Conservation (phyloP, 129 eudicot genomes). For the Helianthus annuus region HanXRQr2.0-SUNRISE NC_035442.2:130117429-130117928, state of each 20-base stretch:
- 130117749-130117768: too few relatives aligned
- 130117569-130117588: constrained; percentile 25
- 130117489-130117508: constrained; percentile 30
- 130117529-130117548: constrained; percentile 41
- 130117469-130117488: constrained; percentile 34
- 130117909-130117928: too few relatives aligned
- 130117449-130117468: constrained; percentile 21
- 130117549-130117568: constrained; percentile 27
- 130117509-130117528: constrained; percentile 29
- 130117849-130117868: too few relatives aligned
- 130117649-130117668: background rate
- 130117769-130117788: too few relatives aligned
- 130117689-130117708: too few relatives aligned
- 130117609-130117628: constrained; percentile 26
- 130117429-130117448: constrained; percentile 28
- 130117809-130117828: too few relatives aligned
- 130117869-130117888: too few relatives aligned
- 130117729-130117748: too few relatives aligned
- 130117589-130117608: constrained; percentile 16
- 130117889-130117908: too few relatives aligned
- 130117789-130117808: too few relatives aligned
- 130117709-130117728: too few relatives aligned
- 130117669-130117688: background rate
- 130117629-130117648: background rate
- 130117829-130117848: too few relatives aligned